Base-by-base conservation (phyloP, 2,329 filamentous ascomycete genomes). In the Talaromyces atroroseus region DNA sequence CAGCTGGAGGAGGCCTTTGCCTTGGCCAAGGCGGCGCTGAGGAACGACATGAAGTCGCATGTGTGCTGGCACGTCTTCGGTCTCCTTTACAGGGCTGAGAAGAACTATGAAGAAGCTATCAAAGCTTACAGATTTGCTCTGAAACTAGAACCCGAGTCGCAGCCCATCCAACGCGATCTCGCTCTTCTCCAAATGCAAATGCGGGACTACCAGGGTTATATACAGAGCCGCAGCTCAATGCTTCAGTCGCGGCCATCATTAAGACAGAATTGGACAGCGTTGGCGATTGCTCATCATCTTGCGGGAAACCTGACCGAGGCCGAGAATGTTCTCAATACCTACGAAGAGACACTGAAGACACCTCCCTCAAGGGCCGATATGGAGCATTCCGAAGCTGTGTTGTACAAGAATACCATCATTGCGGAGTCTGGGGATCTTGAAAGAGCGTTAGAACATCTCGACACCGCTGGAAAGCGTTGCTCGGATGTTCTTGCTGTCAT, bases 1-100 rank as follows among this genome's bases (percentile, higher is more conserved):
- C 92, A 95, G 76, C 86, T 87, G 29, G 90, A 96, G 57, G 94
- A 99, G 76, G 95, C 95, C 0, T 99, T 99, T 71, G 84, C 86
- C 47, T 81, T 99, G 58, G 92, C 89, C 68, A 99, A 96, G 77
- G 83, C 91, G 63, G 94, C 95, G 34, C 80, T 99, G 65, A 91
- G 88, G 63, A 90, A 92, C 67, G 92, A 97, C 72, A 97, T 99
- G 92, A 96, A 95, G 78, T 96, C 92, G 67, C 92, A 97, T 75
- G 92, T 99, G 67, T 97, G 92, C 80, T 99, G 94, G 94, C 95
- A 99, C 74, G 94, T 99, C 59, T 99, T 97, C 72, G 94, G 95
- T 32, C 77, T 99, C 64, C 82, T 99, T 51, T 97, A 95, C 76
- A 87, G 92, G 52, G 87, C 90, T 49, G 88, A 89, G 69, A 97